phyloP scores from a whole-genome alignment of 176 grass and related monocot genomes.

The Aegilops tauschii region DNA sequence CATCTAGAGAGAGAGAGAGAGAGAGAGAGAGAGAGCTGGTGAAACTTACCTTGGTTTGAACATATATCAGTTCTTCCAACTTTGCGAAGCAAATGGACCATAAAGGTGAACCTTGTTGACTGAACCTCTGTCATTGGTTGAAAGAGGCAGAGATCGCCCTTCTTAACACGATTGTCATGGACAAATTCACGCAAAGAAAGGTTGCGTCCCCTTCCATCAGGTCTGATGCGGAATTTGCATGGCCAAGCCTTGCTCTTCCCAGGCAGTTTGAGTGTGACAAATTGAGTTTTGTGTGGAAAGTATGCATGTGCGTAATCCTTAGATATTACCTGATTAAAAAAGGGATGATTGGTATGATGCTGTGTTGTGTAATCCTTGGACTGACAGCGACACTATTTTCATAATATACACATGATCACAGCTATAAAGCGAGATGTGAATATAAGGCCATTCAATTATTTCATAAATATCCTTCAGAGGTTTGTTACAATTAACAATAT shows the following conservation, averaged over 20 bases:
- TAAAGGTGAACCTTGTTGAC: conserved; percentile 24
- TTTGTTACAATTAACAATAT: not conserved
- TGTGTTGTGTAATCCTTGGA: not conserved
- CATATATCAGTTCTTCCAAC: not conserved
- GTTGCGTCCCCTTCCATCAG: not conserved
- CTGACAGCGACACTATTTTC: not conserved
- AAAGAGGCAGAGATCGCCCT: conserved; percentile 45
- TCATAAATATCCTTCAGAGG: not conserved
- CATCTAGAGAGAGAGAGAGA: not conserved
- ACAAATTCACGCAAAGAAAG: conserved; percentile 27
- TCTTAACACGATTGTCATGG: conserved; percentile 38
- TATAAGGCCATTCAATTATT: not conserved
- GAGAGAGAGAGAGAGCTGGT: not conserved
- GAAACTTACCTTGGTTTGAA: not conserved
- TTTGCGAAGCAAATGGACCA: conserved; percentile 29
- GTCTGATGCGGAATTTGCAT: conserved; percentile 5
- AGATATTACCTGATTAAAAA: conserved; percentile 33
- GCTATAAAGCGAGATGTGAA: not conserved
- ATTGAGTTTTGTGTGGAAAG: not conserved
- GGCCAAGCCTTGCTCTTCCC: conserved; percentile 44
- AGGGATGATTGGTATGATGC: not conserved
- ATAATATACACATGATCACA: not conserved
- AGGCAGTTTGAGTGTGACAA: conserved; percentile 28
- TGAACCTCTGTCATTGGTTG: conserved; percentile 9
- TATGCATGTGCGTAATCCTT: conserved; percentile 28